phyloP scores from a whole-genome alignment of 2,329 filamentous ascomycete species.

The Fusarium temperatum region DNA sequence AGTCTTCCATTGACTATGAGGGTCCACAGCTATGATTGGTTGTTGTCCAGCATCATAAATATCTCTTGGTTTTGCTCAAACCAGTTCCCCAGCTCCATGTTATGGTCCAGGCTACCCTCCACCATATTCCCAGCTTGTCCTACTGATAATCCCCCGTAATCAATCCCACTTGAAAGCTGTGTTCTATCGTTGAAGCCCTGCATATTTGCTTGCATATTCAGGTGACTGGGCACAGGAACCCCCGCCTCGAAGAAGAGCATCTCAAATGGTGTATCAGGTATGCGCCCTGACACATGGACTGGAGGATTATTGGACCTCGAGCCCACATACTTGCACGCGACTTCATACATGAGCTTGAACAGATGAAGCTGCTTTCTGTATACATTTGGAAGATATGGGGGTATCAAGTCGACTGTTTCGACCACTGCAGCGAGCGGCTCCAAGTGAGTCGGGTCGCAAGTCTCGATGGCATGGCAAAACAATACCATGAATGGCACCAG shows the following conservation, averaged over 20 bases:
- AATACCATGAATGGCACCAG: conserved; percentile 2
- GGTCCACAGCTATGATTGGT: not conserved
- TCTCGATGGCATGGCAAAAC: conserved; percentile 14
- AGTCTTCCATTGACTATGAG: fast-evolving
- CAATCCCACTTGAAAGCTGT: not conserved
- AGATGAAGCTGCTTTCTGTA: conserved; percentile 9
- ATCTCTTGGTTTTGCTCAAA: conserved; percentile 20
- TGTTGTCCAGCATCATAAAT: conserved; percentile 11
- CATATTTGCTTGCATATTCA: not conserved
- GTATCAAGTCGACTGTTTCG: not conserved
- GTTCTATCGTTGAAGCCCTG: not conserved
- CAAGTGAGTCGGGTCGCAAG: not conserved
- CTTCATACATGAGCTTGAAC: conserved; percentile 10
- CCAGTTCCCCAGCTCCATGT: conserved; percentile 8
- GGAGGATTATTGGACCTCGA: not conserved
- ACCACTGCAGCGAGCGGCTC: not conserved
- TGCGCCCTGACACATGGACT: not conserved
- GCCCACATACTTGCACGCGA: not conserved
- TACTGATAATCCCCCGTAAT: fast-evolving
- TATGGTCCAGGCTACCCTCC: not conserved
- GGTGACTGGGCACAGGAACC: not conserved
- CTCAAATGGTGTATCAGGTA: conserved; percentile 9
- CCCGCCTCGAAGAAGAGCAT: conserved; percentile 7
- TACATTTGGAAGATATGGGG: not conserved
- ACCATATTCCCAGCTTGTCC: not conserved